These are phyloP conservation scores for Mikania micrantha DNA, from an alignment of 129 eudicot genomes.

Conservation along the genomic window DNA sequence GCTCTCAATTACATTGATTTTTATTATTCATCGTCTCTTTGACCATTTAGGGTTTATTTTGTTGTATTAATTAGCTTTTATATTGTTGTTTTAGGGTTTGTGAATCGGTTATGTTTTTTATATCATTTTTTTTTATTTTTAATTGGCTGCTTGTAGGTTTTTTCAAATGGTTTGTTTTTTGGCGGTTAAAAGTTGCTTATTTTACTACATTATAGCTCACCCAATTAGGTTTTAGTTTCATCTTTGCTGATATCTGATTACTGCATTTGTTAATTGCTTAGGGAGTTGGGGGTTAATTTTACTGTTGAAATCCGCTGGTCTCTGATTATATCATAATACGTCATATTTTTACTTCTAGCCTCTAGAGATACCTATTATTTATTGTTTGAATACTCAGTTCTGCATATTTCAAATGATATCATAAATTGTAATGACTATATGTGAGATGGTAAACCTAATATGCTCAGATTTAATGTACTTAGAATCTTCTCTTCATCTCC, in stretches of 20 bases:
- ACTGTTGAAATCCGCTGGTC: neutral
- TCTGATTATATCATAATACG: neutral
- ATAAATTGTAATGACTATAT: neutral
- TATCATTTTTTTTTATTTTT: neutral
- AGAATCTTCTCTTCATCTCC: neutral
- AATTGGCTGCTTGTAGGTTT: neutral
- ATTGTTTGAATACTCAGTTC: neutral
- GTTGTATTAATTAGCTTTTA: neutral
- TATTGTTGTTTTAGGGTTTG: neutral
- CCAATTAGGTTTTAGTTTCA: neutral
- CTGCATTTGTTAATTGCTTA: neutral
- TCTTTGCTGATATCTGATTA: conserved; percentile 4
- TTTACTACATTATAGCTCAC: neutral
- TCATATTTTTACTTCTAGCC: neutral
- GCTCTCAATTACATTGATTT: conserved; percentile 13
- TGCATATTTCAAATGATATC: neutral
- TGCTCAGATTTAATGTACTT: neutral
- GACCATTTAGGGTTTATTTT: neutral
- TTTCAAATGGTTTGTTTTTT: neutral
- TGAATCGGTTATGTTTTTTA: neutral
- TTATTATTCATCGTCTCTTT: neutral
- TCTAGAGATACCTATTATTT: neutral
- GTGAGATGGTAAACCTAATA: neutral
- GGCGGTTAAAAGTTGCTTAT: neutral
- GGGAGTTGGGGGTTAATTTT: conserved; percentile 3